Evolutionary conservation across 1,284 basidiomycete species (phyloP).

Genomic region (Fomitiporia mediterranea): DNA sequence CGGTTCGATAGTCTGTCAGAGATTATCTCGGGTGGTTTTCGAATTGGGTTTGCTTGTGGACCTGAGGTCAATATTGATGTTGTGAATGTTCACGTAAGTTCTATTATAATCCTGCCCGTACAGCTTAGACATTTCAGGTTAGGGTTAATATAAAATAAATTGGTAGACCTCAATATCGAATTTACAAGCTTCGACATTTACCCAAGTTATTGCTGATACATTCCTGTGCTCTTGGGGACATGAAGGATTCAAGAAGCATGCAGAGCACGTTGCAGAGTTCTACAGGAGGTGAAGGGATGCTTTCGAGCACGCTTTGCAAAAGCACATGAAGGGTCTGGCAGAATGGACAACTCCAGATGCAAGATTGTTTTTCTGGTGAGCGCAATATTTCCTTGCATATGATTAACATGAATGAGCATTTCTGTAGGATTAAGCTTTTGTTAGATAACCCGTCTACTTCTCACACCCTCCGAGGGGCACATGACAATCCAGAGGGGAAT

Average conservation of each 20-base stretch:
- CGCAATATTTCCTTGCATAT: constrained; percentile 20
- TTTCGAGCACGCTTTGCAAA: constrained; percentile 74
- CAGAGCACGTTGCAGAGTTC: constrained; percentile 66
- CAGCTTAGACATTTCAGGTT: neutral
- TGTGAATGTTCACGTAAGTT: constrained; percentile 66
- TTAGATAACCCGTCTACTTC: constrained; percentile 29
- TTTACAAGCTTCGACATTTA: constrained; percentile 73
- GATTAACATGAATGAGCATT: neutral
- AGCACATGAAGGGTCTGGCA: constrained; percentile 71
- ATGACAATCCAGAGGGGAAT: constrained; percentile 46
- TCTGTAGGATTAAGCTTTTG: constrained; percentile 61
- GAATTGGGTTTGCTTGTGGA: constrained; percentile 80
- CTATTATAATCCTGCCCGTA: constrained; percentile 9
- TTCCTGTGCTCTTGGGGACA: constrained; percentile 77
- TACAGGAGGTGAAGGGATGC: constrained; percentile 76
- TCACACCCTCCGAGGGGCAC: constrained; percentile 30
- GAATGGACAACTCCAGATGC: constrained; percentile 85
- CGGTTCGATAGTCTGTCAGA: constrained; percentile 90
- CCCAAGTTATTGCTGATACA: constrained; percentile 72
- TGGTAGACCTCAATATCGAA: constrained; percentile 64
- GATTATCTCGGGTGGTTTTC: constrained; percentile 76
- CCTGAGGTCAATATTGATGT: constrained; percentile 69
- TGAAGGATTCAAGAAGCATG: constrained; percentile 75
- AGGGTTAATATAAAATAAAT: constrained; percentile 16
- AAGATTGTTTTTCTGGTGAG: constrained; percentile 88